These are phyloP conservation scores for Ogataea henricii DNA, from an alignment of 805 yeast species.

Conservation along the genomic window DNA sequence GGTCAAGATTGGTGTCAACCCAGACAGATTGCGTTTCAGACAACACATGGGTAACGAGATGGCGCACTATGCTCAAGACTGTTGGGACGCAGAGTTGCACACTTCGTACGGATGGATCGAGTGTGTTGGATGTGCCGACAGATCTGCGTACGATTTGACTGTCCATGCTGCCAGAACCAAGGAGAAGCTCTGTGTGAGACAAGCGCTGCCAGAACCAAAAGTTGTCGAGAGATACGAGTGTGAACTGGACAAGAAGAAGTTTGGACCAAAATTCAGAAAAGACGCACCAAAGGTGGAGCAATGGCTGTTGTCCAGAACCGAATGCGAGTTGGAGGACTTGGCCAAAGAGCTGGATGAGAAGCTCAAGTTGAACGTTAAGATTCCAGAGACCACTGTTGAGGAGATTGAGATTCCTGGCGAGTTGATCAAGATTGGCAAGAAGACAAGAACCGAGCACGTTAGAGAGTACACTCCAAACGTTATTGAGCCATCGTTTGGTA, in stretches of 20 bases:
- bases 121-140: conserved; percentile 99
- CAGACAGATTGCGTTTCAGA: conserved; percentile 85
- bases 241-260: conserved; percentile 88
- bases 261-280: conserved; percentile 97
- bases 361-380: conserved; percentile 64
- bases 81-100: conserved; percentile 99
- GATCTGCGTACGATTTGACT: conserved; percentile 95
- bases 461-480: conserved; percentile 97
- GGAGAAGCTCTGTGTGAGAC: conserved; percentile 93
- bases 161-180: conserved; percentile 95
- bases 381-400: conserved; percentile 63
- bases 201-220: conserved; percentile 81
- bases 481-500: conserved; percentile 98
- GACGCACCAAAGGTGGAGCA: conserved; percentile 92
- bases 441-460: conserved; percentile 80
- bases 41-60: conserved; percentile 98
- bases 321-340: conserved; percentile 80
- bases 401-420: conserved; percentile 65
- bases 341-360: conserved; percentile 63
- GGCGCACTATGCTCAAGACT: conserved; percentile 99
- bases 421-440: conserved; percentile 74
- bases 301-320: conserved; percentile 73
- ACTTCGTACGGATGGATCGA: conserved; percentile 99
- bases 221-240: conserved; percentile 82
- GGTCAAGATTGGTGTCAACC: conserved; percentile 86